phyloP scores from a whole-genome alignment of 1,284 basidiomycete genomes.

The Sporisorium reilianum region DNA sequence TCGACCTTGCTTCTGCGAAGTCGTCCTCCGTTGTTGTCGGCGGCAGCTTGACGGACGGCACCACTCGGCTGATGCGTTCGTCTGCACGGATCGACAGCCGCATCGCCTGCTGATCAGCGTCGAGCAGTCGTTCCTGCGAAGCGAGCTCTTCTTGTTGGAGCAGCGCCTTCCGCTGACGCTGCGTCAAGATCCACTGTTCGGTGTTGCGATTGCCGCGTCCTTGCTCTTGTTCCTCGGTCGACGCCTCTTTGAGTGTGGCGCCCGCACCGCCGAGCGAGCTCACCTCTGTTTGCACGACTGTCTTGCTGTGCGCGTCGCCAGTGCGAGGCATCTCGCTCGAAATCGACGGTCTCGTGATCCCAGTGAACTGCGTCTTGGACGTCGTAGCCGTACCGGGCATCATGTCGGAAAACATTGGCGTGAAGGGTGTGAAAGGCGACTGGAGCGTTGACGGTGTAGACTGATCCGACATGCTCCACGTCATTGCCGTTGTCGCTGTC shows the following conservation, averaged over 20 bases:
- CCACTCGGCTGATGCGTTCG: conserved; percentile 16
- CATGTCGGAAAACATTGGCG: conserved; percentile 52
- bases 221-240: background rate
- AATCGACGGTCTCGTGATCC: conserved; percentile 8
- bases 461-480: conserved; percentile 39
- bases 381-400: conserved; percentile 32
- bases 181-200: conserved; percentile 47
- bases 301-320: conserved; percentile 6
- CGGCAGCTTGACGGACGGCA: conserved; percentile 5
- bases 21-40: conserved; percentile 1
- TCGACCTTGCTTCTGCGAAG: conserved; percentile 11
- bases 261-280: conserved; percentile 17
- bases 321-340: conserved; percentile 15
- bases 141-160: conserved; percentile 36
- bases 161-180: conserved; percentile 33
- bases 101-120: conserved; percentile 13
- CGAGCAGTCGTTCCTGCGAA: conserved; percentile 21
- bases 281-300: conserved; percentile 3
- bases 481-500: conserved; percentile 30
- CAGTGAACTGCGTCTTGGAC: conserved; percentile 25
- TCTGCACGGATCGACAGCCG: conserved; percentile 41
- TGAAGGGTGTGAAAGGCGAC: conserved; percentile 54
- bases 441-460: conserved; percentile 42
- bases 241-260: conserved; percentile 17
- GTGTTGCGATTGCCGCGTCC: conserved; percentile 29